Evolutionary conservation across 2,329 filamentous ascomycete genomes (phyloP).

Genomic region (Trichocomaceae sp.): DNA sequence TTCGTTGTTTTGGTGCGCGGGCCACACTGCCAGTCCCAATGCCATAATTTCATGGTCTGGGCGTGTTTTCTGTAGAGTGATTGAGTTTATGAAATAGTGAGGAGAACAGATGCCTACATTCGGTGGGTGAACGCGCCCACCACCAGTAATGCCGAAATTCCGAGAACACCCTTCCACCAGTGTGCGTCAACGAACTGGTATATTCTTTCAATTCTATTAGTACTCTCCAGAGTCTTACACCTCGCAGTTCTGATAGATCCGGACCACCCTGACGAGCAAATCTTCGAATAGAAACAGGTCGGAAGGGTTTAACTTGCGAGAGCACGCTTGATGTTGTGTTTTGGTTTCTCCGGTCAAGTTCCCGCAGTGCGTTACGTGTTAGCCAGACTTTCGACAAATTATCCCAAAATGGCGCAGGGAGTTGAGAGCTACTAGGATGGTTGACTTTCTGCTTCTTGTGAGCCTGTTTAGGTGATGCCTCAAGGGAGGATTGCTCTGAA

Average conservation of each 20-base stretch:
- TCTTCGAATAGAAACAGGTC: neutral
- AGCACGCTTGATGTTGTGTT: neutral
- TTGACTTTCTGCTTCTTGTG: neutral
- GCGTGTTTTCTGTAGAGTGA: neutral
- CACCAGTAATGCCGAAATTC: too few relatives aligned
- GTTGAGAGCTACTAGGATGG: neutral
- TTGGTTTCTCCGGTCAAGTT: constrained; percentile 3
- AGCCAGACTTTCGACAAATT: neutral
- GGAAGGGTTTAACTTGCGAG: too few relatives aligned
- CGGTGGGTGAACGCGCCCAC: neutral
- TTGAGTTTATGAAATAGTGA: neutral
- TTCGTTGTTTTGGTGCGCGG: too few relatives aligned
- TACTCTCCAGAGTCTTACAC: neutral
- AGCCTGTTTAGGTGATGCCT: neutral
- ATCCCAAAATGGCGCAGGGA: constrained; percentile 2
- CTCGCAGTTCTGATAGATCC: neutral
- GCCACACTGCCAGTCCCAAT: too few relatives aligned
- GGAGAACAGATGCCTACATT: neutral
- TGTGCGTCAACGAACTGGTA: neutral
- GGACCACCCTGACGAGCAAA: neutral
- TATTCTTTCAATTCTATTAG: neutral
- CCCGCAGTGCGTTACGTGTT: neutral
- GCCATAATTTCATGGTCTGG: neutral
- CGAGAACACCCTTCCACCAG: neutral
- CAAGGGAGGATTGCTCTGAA: neutral